Conservation (phyloP, 2,329 filamentous ascomycete genomes). For the Acarospora socialis region DNA sequence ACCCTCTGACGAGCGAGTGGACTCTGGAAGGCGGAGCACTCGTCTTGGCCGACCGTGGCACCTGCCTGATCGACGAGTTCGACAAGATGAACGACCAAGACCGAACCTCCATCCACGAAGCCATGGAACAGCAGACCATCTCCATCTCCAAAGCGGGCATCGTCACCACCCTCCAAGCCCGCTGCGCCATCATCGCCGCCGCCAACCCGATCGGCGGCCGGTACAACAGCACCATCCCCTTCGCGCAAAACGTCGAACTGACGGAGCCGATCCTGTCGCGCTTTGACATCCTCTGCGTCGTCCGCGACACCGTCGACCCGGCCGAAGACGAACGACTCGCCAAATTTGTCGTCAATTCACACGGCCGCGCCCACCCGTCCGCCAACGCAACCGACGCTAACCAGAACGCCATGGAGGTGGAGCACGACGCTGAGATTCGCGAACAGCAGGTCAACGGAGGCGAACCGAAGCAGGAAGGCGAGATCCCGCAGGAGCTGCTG, state of each 20-base stretch:
- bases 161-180: slow-evolving; percentile 88
- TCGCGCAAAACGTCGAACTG: slow-evolving; percentile 89
- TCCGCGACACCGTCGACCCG: slow-evolving; percentile 88
- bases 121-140: slow-evolving; percentile 99
- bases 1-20: slow-evolving; percentile 93
- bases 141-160: slow-evolving; percentile 98
- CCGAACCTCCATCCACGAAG: slow-evolving; percentile 94
- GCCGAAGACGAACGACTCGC: slow-evolving; percentile 84
- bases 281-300: slow-evolving; percentile 94
- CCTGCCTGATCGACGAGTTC: slow-evolving; percentile 94
- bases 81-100: slow-evolving; percentile 99
- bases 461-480: slow-evolving; percentile 43
- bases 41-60: slow-evolving; percentile 86
- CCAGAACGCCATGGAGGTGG: slow-evolving; percentile 45
- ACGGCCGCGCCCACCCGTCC: slow-evolving; percentile 72
- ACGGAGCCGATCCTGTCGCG: slow-evolving; percentile 95
- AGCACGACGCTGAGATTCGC: slow-evolving; percentile 38
- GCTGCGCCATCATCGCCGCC: slow-evolving; percentile 90
- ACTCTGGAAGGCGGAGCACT: slow-evolving; percentile 91
- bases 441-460: slow-evolving; percentile 27
- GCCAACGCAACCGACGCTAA: slow-evolving; percentile 35
- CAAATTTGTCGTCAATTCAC: slow-evolving; percentile 86
- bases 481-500: slow-evolving; percentile 80
- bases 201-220: slow-evolving; percentile 93
- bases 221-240: slow-evolving; percentile 92